phyloP scores from a whole-genome alignment of 2,329 filamentous ascomycete species.

The Trichoderma koningiopsis region DNA sequence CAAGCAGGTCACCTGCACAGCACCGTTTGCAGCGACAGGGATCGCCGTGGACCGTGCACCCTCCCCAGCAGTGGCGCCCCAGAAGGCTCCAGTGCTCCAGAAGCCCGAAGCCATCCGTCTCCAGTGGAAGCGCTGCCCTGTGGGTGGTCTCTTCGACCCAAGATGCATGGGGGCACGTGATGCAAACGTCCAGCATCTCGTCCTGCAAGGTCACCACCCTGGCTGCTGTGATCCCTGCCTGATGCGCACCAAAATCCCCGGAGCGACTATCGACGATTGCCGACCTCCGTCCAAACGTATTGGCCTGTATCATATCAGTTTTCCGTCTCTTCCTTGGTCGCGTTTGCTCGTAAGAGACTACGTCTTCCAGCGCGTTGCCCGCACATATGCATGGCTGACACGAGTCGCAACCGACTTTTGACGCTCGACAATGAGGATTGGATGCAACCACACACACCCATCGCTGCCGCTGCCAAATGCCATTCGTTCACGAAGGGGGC shows the following conservation, averaged over 20 bases:
- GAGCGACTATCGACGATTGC: conserved; percentile 19
- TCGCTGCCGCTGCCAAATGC: conserved; percentile 7
- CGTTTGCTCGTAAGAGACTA: neutral
- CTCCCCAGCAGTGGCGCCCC: conserved; percentile 5
- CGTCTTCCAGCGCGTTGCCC: conserved; percentile 5
- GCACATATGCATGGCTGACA: conserved; percentile 24
- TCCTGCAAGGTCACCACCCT: conserved; percentile 25
- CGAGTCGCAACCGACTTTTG: conserved; percentile 10
- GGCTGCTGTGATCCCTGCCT: conserved; percentile 16
- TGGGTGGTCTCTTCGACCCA: neutral
- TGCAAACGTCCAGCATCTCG: conserved; percentile 15
- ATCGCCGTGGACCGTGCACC: conserved; percentile 4
- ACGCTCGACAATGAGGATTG: neutral
- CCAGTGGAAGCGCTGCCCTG: neutral
- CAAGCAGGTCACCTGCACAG: conserved; percentile 31
- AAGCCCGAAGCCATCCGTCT: neutral
- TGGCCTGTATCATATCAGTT: conserved; percentile 15
- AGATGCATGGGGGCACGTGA: conserved; percentile 23
- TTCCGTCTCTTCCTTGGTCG: neutral
- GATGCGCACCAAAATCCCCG: conserved; percentile 20
- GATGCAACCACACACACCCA: conserved; percentile 1
- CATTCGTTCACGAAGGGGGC: neutral
- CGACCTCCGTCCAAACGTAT: conserved; percentile 8
- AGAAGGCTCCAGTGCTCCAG: conserved; percentile 6
- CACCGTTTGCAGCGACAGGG: conserved; percentile 28